Percentiles rank a stretch among this genome's conserved stretches.
Conservation (phyloP, 768 basidiomycete genomes). For the Phaeotremella skinneri region DNA sequence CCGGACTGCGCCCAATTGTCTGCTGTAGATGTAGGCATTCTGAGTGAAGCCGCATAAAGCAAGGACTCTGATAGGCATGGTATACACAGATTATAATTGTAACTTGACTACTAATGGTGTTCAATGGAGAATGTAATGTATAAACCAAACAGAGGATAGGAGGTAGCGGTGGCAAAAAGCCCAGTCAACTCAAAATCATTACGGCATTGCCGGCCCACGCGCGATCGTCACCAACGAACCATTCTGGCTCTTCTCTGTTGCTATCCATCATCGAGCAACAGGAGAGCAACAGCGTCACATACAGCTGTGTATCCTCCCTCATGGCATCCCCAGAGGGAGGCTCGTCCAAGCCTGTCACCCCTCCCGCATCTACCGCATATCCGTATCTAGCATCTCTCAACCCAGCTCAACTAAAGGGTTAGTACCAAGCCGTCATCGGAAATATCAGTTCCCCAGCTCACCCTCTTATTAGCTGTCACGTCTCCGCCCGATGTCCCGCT, state of each 20-base stretch:
- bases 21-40: constrained; percentile 45
- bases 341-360: neutral
- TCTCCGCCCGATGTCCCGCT: constrained; percentile 64
- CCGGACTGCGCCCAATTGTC: constrained; percentile 47
- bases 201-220: too few relatives aligned
- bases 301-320: neutral
- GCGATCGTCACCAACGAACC: too few relatives aligned
- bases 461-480: constrained; percentile 60
- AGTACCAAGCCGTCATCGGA: constrained; percentile 1
- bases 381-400: constrained; percentile 36
- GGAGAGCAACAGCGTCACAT: too few relatives aligned
- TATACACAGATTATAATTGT: neutral
- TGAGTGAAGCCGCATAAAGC: constrained; percentile 50
- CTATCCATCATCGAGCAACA: too few relatives aligned
- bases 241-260: too few relatives aligned
- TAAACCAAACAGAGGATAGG: neutral
- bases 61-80: constrained; percentile 28
- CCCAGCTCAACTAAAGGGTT: constrained; percentile 40
- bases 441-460: constrained; percentile 2
- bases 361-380: neutral
- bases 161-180: too few relatives aligned
- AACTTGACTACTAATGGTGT: neutral
- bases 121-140: neutral
- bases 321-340: neutral
- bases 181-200: too few relatives aligned